Conservation (phyloP, 306 rosid species). For the Cicer judaicum region DNA sequence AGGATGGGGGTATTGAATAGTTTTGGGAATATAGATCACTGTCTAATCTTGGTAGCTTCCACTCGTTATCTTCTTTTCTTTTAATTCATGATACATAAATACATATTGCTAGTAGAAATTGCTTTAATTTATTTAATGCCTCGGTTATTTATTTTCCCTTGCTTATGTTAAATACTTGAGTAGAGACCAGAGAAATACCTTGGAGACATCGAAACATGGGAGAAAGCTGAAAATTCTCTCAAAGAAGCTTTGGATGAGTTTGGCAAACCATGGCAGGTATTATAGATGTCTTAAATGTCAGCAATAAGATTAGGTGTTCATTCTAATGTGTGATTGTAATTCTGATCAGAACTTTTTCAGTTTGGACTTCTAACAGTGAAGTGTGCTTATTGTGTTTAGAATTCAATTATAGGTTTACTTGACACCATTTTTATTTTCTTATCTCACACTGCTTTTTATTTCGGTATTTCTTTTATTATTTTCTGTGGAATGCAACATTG, state of each 20-base stretch:
- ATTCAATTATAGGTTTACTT: constrained; percentile 17
- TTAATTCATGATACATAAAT: background rate
- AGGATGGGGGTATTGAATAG: background rate
- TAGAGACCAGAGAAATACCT: constrained; percentile 90
- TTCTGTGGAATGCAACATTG: constrained; percentile 22
- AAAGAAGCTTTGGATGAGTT: constrained; percentile 81
- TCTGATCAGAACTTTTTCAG: background rate
- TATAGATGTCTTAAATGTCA: constrained; percentile 17
- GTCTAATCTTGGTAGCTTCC: background rate
- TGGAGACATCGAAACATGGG: constrained; percentile 86
- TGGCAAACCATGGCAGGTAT: constrained; percentile 94
- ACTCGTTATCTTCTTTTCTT: background rate
- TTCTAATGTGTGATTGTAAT: constrained; percentile 15
- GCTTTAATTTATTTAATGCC: constrained; percentile 7
- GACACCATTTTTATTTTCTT: constrained; percentile 17
- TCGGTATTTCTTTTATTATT: constrained; percentile 17
- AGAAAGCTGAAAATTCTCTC: constrained; percentile 88
- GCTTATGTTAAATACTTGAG: constrained; percentile 37
- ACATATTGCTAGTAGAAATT: background rate
- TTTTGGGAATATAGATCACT: background rate
- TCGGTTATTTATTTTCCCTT: constrained; percentile 21
- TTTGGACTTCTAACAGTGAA: background rate
- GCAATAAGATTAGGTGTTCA: constrained; percentile 22
- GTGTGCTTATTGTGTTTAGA: constrained; percentile 4
- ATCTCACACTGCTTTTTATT: background rate